A percentile compares a stretch with the other conserved stretches of the same genome.
Conservation (phyloP, 768 basidiomycete genomes). For the Russula dissimulans region DNA sequence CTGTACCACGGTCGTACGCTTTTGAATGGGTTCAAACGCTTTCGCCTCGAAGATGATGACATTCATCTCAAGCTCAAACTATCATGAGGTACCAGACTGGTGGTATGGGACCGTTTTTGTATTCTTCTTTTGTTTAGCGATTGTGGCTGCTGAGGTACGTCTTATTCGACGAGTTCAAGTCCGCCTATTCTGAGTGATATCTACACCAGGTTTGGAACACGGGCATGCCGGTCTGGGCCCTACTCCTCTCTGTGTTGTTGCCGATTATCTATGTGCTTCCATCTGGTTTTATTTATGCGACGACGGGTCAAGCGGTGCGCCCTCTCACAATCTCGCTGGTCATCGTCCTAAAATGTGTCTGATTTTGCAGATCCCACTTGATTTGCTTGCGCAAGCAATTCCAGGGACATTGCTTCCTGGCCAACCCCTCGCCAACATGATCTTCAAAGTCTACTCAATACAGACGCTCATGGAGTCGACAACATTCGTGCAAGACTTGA, state of each 20-base stretch:
- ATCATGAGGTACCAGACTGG: constrained; percentile 76
- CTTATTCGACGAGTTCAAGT: background rate
- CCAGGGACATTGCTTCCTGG: constrained; percentile 82
- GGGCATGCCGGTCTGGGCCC: constrained; percentile 77
- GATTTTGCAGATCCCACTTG: constrained; percentile 62
- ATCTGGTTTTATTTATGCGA: constrained; percentile 85
- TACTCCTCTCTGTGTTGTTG: constrained; percentile 58
- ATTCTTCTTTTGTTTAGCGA: constrained; percentile 59
- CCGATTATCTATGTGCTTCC: constrained; percentile 81
- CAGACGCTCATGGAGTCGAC: constrained; percentile 72
- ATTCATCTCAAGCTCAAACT: constrained; percentile 91
- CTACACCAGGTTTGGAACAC: constrained; percentile 64
- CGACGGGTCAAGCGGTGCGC: constrained; percentile 76
- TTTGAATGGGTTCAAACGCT: constrained; percentile 59
- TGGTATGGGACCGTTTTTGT: constrained; percentile 66
- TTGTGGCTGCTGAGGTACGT: constrained; percentile 63
- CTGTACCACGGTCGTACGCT: constrained; percentile 82
- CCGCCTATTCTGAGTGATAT: background rate
- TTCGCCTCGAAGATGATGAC: constrained; percentile 77
- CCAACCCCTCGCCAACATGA: constrained; percentile 87
- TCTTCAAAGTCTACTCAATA: constrained; percentile 86
- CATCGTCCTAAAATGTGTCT: background rate
- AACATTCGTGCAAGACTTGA: constrained; percentile 78
- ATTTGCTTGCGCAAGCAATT: constrained; percentile 83
- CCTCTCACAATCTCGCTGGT: background rate